A percentile compares a stretch with the other conserved stretches of the same genome.
Evolutionary conservation across 1,284 basidiomycete species (phyloP).

Genomic region (Ustilago hordei): DNA sequence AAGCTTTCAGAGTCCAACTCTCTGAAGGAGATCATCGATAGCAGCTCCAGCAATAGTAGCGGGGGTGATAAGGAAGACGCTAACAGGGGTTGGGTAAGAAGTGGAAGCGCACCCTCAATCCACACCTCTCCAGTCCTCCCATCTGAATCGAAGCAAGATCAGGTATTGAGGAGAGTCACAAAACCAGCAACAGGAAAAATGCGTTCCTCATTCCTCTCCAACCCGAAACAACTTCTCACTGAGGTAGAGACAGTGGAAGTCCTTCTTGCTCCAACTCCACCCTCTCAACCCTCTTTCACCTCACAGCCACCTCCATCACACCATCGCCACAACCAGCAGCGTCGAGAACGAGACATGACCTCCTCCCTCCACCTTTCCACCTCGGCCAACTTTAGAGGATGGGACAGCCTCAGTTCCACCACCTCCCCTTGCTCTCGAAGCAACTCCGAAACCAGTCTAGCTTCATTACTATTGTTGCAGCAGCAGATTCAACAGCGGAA

Average conservation of each 20-base stretch:
- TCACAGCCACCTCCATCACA: no score
- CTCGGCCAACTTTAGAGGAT: background rate
- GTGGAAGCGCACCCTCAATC: background rate
- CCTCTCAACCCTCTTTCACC: background rate
- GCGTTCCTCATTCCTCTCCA: conserved; percentile 18
- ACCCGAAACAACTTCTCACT: background rate
- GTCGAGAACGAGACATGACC: background rate
- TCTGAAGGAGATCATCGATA: background rate
- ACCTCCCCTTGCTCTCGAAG: background rate
- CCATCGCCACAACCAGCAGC: background rate
- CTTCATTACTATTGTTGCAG: conserved; percentile 25
- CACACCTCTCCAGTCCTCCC: background rate
- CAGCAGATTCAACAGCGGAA: conserved; percentile 30
- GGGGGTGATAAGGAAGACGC: background rate
- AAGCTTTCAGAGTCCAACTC: background rate
- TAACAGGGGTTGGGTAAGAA: background rate
- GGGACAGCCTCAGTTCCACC: background rate
- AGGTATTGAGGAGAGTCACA: conserved; percentile 13
- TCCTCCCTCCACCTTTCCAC: background rate
- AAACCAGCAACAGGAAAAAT: conserved; percentile 16
- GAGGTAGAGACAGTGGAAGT: background rate
- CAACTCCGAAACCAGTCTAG: conserved; percentile 17
- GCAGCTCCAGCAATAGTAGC: background rate
- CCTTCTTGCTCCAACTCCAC: background rate
- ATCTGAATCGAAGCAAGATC: background rate